phyloP scores from a whole-genome alignment of 768 basidiomycete genomes.

The Boletus bicolor region DNA sequence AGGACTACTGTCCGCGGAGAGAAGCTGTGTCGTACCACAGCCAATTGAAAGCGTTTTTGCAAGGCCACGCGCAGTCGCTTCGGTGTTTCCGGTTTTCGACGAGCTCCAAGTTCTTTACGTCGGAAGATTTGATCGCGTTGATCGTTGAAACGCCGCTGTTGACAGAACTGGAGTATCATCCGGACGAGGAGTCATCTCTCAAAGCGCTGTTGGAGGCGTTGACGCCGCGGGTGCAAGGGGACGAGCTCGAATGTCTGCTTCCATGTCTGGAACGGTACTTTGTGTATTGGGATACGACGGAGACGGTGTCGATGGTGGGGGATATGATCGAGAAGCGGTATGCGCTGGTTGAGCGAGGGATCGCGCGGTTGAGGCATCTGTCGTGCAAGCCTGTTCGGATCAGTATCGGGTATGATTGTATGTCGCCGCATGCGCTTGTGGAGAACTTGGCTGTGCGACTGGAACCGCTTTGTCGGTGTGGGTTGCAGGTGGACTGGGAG shows the following conservation, averaged over 20 bases:
- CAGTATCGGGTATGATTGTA: slow-evolving; percentile 12
- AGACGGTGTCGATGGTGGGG: slow-evolving; percentile 24
- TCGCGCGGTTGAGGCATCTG: slow-evolving; percentile 14
- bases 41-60: slow-evolving; percentile 18
- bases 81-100: slow-evolving; percentile 15
- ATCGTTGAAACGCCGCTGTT: slow-evolving; percentile 17
- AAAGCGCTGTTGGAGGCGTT: slow-evolving; percentile 15
- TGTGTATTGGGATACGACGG: slow-evolving; percentile 26
- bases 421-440: slow-evolving; percentile 8
- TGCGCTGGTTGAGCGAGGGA: slow-evolving; percentile 7
- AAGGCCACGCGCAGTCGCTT: slow-evolving; percentile 7
- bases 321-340: slow-evolving; percentile 26
- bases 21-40: slow-evolving; percentile 13
- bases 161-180: slow-evolving; percentile 22
- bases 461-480: slow-evolving; percentile 18
- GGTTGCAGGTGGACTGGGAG: slow-evolving; percentile 23
- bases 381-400: slow-evolving; percentile 23
- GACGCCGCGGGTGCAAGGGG: slow-evolving; percentile 19
- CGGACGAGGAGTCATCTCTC: slow-evolving; percentile 23
- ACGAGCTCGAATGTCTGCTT: slow-evolving; percentile 15
- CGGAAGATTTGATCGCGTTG: slow-evolving; percentile 17
- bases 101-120: slow-evolving; percentile 16
- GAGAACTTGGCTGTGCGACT: slow-evolving; percentile 21
- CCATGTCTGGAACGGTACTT: slow-evolving; percentile 16
- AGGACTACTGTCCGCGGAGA: slow-evolving; percentile 15